These are phyloP conservation scores for Microsporum ferrugineum DNA, from an alignment of 2,329 filamentous ascomycete genomes.

Conservation along the genomic window DNA sequence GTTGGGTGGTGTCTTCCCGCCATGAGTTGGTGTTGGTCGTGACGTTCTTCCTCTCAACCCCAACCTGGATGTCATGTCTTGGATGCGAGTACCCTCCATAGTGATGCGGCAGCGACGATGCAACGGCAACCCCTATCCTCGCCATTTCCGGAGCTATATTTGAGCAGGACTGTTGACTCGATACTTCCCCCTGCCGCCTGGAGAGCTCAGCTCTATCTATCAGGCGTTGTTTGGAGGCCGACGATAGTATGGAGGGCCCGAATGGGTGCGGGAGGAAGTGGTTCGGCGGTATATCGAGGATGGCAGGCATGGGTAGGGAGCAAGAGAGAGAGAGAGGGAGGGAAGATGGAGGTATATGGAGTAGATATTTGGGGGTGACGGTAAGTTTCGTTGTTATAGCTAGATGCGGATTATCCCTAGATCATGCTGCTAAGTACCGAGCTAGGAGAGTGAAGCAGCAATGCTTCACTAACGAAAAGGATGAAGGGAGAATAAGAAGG, in stretches of 20 bases:
- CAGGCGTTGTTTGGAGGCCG: conserved; percentile 40
- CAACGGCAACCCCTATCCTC: conserved; percentile 1
- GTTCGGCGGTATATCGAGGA: conserved; percentile 3
- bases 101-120: conserved; percentile 18
- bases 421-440: conserved; percentile 3
- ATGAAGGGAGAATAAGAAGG: not conserved
- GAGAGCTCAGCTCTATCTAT: conserved; percentile 16
- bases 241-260: not conserved
- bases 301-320: conserved; percentile 4
- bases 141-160: not conserved
- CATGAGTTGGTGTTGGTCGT: conserved; percentile 14
- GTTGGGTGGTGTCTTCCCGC: conserved; percentile 14
- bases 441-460: not conserved
- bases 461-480: not conserved
- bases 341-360: not conserved
- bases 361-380: not conserved
- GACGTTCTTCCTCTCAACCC: conserved; percentile 4
- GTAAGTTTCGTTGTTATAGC: not conserved
- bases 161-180: not conserved
- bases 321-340: not conserved
- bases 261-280: conserved; percentile 4
- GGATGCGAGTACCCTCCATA: not conserved
- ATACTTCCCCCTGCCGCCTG: not conserved
- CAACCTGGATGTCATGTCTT: not conserved
- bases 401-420: not conserved